phyloP scores from a whole-genome alignment of 345 rosid genomes.

The Hevea brasiliensis region DNA sequence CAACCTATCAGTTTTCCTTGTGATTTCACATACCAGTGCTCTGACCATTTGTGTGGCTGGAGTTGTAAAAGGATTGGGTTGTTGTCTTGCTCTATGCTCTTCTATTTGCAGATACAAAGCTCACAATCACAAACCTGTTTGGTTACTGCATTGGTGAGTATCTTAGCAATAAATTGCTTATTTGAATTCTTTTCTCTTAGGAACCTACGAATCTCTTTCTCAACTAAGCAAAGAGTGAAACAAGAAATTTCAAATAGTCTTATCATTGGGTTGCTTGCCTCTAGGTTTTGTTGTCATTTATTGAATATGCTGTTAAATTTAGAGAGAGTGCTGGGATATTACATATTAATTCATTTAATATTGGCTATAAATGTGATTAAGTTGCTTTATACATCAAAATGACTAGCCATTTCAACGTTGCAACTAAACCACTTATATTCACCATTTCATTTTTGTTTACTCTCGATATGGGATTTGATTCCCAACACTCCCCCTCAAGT shows the following conservation, averaged over 20 bases:
- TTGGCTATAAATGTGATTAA: too few species aligned
- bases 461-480: too few species aligned
- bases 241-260: background rate
- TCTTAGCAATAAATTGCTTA: background rate
- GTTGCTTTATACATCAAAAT: too few species aligned
- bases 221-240: background rate
- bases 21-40: conserved; percentile 96
- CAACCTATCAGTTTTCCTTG: conserved; percentile 93
- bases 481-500: too few species aligned
- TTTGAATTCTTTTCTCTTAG: background rate
- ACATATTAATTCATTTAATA: too few species aligned
- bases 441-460: too few species aligned
- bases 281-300: too few species aligned
- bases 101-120: conserved; percentile 86
- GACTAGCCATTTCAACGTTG: too few species aligned
- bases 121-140: conserved; percentile 76
- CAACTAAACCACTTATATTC: too few species aligned
- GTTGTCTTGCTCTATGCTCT: conserved; percentile 90
- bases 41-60: conserved; percentile 98
- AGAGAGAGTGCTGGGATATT: too few species aligned
- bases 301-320: too few species aligned
- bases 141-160: conserved; percentile 87
- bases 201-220: background rate
- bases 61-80: conserved; percentile 98
- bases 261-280: background rate